Base-by-base conservation (phyloP, 2,329 filamentous ascomycete genomes). In the Diaporthe eres region DNA sequence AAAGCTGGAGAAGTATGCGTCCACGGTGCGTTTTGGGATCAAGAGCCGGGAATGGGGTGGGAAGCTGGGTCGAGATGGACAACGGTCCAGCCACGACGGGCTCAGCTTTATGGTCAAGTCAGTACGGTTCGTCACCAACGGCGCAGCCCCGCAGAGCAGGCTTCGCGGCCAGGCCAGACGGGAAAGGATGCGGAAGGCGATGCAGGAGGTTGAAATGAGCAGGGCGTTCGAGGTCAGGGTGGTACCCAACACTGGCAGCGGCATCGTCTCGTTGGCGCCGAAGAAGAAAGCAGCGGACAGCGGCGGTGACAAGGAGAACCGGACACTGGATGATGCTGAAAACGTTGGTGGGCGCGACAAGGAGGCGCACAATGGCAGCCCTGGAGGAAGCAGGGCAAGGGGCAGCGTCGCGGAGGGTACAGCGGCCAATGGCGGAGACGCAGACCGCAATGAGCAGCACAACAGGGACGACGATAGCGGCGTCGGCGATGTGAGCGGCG, bases 31-130 rank as follows among this genome's bases (percentile, higher is more conserved):
- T 58, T 95, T 94, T 80, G 96, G 96, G 4, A 90, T 99, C 74
- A 92, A 92, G 79, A 97, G 94, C 78, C 92, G 95, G 39, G 91
- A 93, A 76, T 98, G 95, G 88, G 93, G 92, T 9, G 90, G 89
- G 34, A 88, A 86, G 37, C 83, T 88, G 17, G 89, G 86, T 73
- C 74, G 75, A 58, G 83, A 84, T 34, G 82, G 82, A 8, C 82
- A 83, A 25, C 83, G 82, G 77, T 84, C 83, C 7, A 81, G 88
- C 19, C 95, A 98, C 81, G 95, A 98, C 79, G 96, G 96, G 3
- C 90, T 98, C 83, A 98, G 95, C 82, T 98, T 94, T 84, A 95
- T 94, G 89, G 91, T 99, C 65, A 88, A 92, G 77, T 91, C 92
- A 71, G 90, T 98, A 15, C 92, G 95, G 71, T 98, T 96, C 92